Evolutionary conservation across 2,329 filamentous ascomycete species (phyloP), one percentile per base, ranked within the genome.

Genomic region (Escovopsis weberi): DNA sequence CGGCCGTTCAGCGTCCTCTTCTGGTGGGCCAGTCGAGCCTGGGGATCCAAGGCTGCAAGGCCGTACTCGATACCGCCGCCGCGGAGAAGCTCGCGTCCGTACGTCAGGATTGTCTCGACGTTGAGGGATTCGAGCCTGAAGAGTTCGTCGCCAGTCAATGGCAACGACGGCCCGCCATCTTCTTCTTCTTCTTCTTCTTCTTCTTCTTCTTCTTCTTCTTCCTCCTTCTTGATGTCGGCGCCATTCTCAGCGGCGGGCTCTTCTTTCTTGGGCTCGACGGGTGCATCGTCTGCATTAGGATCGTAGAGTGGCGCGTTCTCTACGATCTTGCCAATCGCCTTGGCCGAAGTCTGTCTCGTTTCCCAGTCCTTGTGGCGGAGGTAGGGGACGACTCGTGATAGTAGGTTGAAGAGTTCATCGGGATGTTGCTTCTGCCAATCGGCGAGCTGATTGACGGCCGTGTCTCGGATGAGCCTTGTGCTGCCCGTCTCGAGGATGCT

Each of bases 371-470:
- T 94, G 52, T 91, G 89, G 45, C 85, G 79, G 28, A 98, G 72
- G 61, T 95, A 98, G 1, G 91, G 89, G n/a, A 98, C 80, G 30
- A 98, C 88, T 47, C 89, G 75, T 28, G 86, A 89, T 11, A 98
- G 73, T 6, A 98, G 74, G 58, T 96, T 95, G 65, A 96, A 96
- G 1, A 98, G 70, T 61, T 98, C 93, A 64, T 98, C 89, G 0
- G 91, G 91, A 55, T 96, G 91, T 61, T 91, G 85, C 60, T 95
- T 96, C 64, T 98, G 93, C 62, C 94, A 91, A 64, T 98, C 91
- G 48, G 88, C 91, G 49, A 98, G 74, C 65, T 98, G 91, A 58
- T 93, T 87, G 48, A 94, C 91, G 48, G 91, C 93, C 48, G 91
- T 98, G 58, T 95, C 94, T 52, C 93, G 82, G 59, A 98, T 96